A percentile compares a stretch with the other conserved stretches of the same genome.
These are phyloP conservation scores for Dictyostelium purpureum DNA, from an alignment of 78 protist species.

Conservation along the genomic window DNA sequence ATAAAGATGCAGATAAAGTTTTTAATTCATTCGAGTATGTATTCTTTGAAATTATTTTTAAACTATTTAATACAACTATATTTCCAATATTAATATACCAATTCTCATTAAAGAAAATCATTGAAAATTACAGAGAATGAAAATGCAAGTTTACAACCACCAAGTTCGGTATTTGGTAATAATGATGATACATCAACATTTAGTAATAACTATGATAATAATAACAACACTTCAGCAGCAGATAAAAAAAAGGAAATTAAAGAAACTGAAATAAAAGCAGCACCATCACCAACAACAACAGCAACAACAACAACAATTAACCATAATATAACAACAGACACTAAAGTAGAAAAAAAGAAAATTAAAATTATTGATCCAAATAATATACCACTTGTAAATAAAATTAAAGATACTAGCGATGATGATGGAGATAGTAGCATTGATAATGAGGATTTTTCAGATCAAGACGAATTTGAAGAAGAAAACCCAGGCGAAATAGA, in stretches of 20 bases:
- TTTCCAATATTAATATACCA: background rate
- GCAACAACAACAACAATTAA: background rate
- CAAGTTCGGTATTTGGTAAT: background rate
- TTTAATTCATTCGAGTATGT: conserved; percentile 34
- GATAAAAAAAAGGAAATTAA: background rate
- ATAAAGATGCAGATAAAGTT: too few species aligned
- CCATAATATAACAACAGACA: too few species aligned
- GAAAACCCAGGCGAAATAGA: conserved; percentile 13
- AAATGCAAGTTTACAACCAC: conserved; percentile 35
- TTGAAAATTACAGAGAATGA: conserved; percentile 51
- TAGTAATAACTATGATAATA: background rate
- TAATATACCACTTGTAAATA: background rate
- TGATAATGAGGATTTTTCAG: background rate
- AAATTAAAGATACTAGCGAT: background rate
- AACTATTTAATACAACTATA: background rate
- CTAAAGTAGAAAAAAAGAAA: background rate
- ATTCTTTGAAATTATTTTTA: background rate
- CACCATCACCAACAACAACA: background rate
- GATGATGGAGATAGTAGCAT: background rate
- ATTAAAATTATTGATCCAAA: background rate
- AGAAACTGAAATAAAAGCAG: background rate
- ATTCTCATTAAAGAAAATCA: conserved; percentile 1
- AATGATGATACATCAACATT: background rate
- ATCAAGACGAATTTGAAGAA: conserved; percentile 21
- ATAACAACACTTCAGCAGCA: background rate